phyloP scores from a whole-genome alignment of 108 stramenopile genomes.

The Hondaea fermentalgiana region DNA sequence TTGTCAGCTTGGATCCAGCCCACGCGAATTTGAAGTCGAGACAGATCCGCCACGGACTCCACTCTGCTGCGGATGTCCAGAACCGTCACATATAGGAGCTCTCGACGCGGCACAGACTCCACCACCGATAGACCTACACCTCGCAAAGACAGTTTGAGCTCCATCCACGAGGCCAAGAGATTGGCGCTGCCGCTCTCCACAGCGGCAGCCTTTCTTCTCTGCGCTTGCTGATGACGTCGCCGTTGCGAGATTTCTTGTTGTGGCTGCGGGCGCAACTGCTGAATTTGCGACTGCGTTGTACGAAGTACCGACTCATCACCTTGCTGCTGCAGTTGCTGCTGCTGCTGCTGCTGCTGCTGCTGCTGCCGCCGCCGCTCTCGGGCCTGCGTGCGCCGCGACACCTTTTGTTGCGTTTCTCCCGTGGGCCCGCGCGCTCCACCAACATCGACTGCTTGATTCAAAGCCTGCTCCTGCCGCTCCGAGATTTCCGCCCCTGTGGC shows the following conservation, averaged over 20 bases:
- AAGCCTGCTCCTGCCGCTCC: no score
- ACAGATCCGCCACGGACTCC: neutral
- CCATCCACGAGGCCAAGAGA: neutral
- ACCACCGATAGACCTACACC: neutral
- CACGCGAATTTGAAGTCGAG: neutral
- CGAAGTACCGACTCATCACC: neutral
- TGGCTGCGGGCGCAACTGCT: neutral
- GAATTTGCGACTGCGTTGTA: neutral
- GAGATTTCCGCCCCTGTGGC: no score
- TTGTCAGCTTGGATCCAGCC: constrained; percentile 13
- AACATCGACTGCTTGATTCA: no score
- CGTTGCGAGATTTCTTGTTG: neutral
- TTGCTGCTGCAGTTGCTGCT: no score
- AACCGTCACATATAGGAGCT: neutral
- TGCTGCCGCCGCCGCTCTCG: no score
- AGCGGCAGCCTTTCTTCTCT: neutral
- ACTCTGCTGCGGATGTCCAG: neutral
- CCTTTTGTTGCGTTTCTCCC: no score
- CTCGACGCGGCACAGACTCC: neutral
- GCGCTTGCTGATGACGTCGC: no score
- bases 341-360: no score
- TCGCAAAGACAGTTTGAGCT: neutral
- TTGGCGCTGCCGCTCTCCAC: neutral
- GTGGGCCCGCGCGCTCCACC: no score
- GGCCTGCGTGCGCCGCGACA: no score